Conservation (phyloP, 805 yeast genomes). For the Starmerella vaccinii region DNA sequence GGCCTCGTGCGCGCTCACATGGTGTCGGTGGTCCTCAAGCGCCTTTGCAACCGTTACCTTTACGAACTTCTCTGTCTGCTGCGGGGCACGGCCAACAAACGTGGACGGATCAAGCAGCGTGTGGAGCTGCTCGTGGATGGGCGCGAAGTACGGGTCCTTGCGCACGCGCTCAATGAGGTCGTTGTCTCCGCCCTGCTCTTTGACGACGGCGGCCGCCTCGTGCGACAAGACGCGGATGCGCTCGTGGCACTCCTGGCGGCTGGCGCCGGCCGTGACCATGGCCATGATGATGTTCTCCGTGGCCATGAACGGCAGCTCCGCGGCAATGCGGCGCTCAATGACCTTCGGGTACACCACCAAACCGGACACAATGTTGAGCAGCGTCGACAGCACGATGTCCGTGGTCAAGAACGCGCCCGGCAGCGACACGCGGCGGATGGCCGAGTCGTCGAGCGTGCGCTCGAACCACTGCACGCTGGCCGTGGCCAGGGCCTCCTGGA, state of each 20-base stretch:
- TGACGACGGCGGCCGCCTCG: slow-evolving; percentile 94
- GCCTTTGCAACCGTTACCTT: slow-evolving; percentile 76
- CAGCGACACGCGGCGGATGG: slow-evolving; percentile 90
- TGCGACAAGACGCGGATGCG: slow-evolving; percentile 93
- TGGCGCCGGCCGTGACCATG: slow-evolving; percentile 95
- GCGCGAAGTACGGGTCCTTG: slow-evolving; percentile 69
- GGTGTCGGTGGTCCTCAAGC: slow-evolving; percentile 51
- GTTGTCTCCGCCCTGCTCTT: slow-evolving; percentile 97
- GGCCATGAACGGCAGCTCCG: slow-evolving; percentile 98
- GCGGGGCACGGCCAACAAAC: slow-evolving; percentile 96
- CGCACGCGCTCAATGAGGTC: slow-evolving; percentile 84
- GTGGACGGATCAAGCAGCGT: slow-evolving; percentile 78
- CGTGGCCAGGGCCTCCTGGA: slow-evolving; percentile 89
- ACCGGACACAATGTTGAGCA: slow-evolving; percentile 87
- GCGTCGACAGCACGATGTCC: slow-evolving; percentile 80
- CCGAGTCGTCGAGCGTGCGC: slow-evolving; percentile 96
- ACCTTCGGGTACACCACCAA: slow-evolving; percentile 97
- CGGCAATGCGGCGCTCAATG: slow-evolving; percentile 85
- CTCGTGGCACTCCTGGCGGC: slow-evolving; percentile 98
- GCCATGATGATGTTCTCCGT: slow-evolving; percentile 99
- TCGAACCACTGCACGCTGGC: slow-evolving; percentile 99
- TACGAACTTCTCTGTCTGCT: slow-evolving; percentile 91
- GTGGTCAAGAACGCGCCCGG: slow-evolving; percentile 96
- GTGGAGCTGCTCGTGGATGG: slow-evolving; percentile 79
- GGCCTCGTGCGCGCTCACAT: slow-evolving; percentile 57